A percentile compares a stretch with the other conserved stretches of the same genome.
These are phyloP conservation scores for Apiotrichum akiyoshidainum DNA, from an alignment of 1,284 basidiomycete genomes.

Conservation along the genomic window DNA sequence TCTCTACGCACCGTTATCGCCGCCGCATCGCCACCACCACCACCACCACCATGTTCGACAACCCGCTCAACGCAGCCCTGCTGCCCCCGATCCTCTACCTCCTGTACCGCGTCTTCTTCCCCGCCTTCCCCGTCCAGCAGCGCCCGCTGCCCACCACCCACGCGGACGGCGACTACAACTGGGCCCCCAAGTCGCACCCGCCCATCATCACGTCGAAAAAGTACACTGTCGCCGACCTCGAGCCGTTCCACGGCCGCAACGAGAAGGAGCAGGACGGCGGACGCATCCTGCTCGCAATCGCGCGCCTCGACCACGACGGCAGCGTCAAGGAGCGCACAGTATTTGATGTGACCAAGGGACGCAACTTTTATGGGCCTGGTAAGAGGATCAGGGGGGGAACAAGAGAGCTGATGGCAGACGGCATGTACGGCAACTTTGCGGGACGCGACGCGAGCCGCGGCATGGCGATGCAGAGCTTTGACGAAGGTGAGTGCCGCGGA, in stretches of 20 bases:
- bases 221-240: constrained; percentile 71
- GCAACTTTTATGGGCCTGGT: constrained; percentile 91
- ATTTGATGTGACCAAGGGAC: constrained; percentile 84
- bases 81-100: constrained; percentile 77
- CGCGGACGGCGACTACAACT: constrained; percentile 65
- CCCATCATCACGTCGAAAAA: constrained; percentile 69
- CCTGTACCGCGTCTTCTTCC: constrained; percentile 68
- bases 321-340: constrained; percentile 65
- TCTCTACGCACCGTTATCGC: too few species aligned
- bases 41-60: constrained; percentile 21
- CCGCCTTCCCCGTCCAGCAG: constrained; percentile 48
- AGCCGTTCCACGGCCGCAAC: constrained; percentile 65
- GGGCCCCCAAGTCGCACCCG: constrained; percentile 76
- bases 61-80: constrained; percentile 58
- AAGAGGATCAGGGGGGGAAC: constrained; percentile 8
- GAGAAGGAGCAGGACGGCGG: constrained; percentile 48
- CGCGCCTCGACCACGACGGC: constrained; percentile 54
- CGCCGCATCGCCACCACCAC: too few species aligned
- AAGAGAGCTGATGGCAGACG: constrained; percentile 56
- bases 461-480: constrained; percentile 97
- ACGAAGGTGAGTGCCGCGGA: constrained; percentile 71
- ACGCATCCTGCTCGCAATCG: constrained; percentile 80
- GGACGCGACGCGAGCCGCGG: constrained; percentile 88
- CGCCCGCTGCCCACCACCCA: constrained; percentile 25
- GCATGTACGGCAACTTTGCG: constrained; percentile 96